Evolutionary conservation across 2,329 filamentous ascomycete genomes (phyloP), one percentile per base, ranked within the genome.

Genomic region (Aspergillus arachidicola): DNA sequence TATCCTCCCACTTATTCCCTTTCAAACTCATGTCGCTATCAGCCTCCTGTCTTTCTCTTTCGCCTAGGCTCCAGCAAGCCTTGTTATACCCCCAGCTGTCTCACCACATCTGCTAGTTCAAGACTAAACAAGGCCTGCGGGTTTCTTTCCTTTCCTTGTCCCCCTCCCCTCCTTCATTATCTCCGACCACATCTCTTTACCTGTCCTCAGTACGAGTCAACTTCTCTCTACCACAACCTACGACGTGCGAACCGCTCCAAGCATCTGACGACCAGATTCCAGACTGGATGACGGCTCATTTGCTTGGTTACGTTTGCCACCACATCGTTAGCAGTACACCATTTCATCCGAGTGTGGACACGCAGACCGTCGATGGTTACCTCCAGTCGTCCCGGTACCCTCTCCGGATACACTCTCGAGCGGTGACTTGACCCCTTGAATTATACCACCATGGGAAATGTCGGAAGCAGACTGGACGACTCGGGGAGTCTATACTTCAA

Each of bases 401-500:
- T 68, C 66, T 67, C 66, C 68, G 69, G 68, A 70, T 67, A 66
- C 48, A 64, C 64, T 68, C 64, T 70, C 69, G 66, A 69, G 69
- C 70, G 68, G 70, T 72, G 66, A 73, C 65, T 64, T 71, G 62
- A 73, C 67, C 65, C 51, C 23, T 69, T 61, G 60, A 63, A 60
- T 56, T 53, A 60, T 64, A 71, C 78, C 81, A 86, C 80, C 78
- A 99, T 99, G 95, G 95, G 95, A 76, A 93, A 91, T 83, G 89
- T 97, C 80, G 90, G 88, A 79, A 97, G 94, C 84, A 91, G 89
- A 80, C 89, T 90, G 73, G 94, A 96, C 73, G 94, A 97, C 66
- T 75, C 76, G 74, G 91, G 89, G 76, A 86, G 87, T 72, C 83
- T 98, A 77, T 96, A 91, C 78, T 84, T 98, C 76, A 91, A 91